These are phyloP conservation scores for Colletotrichum agaves DNA, from an alignment of 2,329 filamentous ascomycete genomes.

Conservation along the genomic window DNA sequence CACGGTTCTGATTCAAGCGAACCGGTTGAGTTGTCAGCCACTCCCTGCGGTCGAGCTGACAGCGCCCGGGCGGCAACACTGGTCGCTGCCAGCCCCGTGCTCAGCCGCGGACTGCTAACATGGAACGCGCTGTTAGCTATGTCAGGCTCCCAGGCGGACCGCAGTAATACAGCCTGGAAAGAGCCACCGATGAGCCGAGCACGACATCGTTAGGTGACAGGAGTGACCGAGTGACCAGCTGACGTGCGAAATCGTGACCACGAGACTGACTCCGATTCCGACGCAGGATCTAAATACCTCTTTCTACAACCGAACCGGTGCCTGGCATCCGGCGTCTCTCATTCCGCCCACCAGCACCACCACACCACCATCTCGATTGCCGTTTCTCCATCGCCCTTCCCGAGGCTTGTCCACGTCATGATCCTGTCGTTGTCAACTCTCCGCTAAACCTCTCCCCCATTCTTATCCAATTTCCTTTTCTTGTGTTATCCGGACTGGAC, in stretches of 20 bases:
- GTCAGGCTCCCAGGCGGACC: not conserved
- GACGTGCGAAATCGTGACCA: constrained; percentile 37
- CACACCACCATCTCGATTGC: constrained; percentile 19
- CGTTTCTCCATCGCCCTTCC: not conserved
- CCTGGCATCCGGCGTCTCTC: not conserved
- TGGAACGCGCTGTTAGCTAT: not conserved
- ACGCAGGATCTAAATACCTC: not conserved
- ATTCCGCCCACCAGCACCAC: not conserved
- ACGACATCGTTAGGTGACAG: constrained; percentile 29
- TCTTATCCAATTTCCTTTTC: not conserved
- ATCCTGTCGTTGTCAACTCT: not conserved
- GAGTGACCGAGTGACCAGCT: constrained; percentile 26
- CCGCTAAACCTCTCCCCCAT: not conserved
- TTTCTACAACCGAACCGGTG: not conserved
- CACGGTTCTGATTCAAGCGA: not conserved
- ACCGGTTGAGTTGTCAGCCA: not conserved
- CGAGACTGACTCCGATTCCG: constrained; percentile 6
- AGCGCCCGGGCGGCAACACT: not conserved
- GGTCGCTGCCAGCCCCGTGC: not conserved
- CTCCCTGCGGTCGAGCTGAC: not conserved
- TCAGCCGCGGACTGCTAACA: not conserved
- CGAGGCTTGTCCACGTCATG: constrained; percentile 24
- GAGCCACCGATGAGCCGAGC: constrained; percentile 15
- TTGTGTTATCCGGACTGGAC: not conserved
- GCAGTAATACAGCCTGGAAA: not conserved